These are phyloP conservation scores for Saprolegnia diclina DNA, from an alignment of 352 stramenopile genomes.

Conservation along the genomic window DNA sequence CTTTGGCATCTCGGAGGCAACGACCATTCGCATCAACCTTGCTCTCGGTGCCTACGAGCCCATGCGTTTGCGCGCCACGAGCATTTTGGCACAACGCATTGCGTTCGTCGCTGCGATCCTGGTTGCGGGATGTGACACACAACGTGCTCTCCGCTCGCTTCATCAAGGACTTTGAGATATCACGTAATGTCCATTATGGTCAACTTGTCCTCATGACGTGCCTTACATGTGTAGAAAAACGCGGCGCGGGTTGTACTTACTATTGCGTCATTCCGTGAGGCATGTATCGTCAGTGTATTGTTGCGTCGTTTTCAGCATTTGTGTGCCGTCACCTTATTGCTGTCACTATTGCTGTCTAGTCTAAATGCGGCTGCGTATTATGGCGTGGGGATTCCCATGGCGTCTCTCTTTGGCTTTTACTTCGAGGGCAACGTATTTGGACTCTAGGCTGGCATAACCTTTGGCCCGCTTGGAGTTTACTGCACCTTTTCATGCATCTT, in stretches of 20 bases:
- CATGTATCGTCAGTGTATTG: conserved; percentile 50
- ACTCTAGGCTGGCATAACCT: conserved; percentile 50
- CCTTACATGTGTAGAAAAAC: conserved; percentile 8
- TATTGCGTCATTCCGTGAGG: conserved; percentile 49
- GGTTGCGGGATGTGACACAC: conserved; percentile 33
- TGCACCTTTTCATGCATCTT: conserved; percentile 32
- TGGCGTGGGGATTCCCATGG: conserved; percentile 60
- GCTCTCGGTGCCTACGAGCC: conserved; percentile 45
- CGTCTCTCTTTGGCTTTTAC: conserved; percentile 51
- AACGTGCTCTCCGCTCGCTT: conserved; percentile 51
- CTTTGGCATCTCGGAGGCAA: conserved; percentile 44
- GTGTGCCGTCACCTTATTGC: conserved; percentile 50
- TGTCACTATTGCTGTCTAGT: conserved; percentile 49
- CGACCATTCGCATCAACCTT: conserved; percentile 57
- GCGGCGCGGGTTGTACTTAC: conserved; percentile 30
- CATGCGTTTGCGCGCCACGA: conserved; percentile 45
- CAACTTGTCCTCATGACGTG: neutral
- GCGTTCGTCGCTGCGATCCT: conserved; percentile 33
- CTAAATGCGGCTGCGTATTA: conserved; percentile 74
- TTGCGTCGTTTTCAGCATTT: conserved; percentile 36
- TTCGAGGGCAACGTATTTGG: conserved; percentile 41
- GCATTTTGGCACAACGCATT: conserved; percentile 35
- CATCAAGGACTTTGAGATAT: conserved; percentile 63
- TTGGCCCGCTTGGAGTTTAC: conserved; percentile 47
- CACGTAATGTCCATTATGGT: conserved; percentile 32